Evolutionary conservation across 192 early-diverging fungal species (phyloP).

Genomic region (Allomyces macrogynus): DNA sequence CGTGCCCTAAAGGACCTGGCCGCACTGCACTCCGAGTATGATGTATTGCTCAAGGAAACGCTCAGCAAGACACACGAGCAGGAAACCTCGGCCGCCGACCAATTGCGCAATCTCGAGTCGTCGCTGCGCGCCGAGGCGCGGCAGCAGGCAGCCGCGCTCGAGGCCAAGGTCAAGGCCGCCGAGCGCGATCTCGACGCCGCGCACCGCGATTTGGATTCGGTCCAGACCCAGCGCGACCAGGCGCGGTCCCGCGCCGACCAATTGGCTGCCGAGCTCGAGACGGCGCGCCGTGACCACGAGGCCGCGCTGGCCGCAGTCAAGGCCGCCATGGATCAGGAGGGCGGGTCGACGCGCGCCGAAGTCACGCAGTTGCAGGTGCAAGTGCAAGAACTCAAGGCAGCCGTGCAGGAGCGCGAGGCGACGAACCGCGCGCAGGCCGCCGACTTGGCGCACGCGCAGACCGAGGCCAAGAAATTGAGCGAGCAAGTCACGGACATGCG

Average conservation of each 20-base stretch:
- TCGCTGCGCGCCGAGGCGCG: neutral
- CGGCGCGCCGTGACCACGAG: neutral
- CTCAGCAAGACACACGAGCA: neutral
- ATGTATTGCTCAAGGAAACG: neutral
- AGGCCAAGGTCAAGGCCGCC: constrained; percentile 4
- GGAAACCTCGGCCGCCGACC: neutral
- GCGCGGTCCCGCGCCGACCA: too few species aligned
- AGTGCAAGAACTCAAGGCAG: neutral
- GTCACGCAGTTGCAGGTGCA: neutral
- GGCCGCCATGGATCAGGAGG: neutral
- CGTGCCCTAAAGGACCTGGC: neutral
- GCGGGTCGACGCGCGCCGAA: neutral
- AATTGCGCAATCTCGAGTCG: too few species aligned
- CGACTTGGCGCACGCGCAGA: neutral
- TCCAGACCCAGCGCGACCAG: neutral
- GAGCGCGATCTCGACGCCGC: neutral
- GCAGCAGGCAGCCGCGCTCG: constrained; percentile 2
- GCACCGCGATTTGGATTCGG: neutral
- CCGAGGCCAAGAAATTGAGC: neutral
- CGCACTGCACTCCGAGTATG: neutral
- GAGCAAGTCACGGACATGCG: neutral
- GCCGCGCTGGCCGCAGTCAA: neutral
- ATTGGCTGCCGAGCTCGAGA: neutral
- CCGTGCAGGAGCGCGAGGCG: neutral
- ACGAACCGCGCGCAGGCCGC: neutral